Conservation (phyloP, 2,329 filamentous ascomycete species). For the Pyrenophora graminea region DNA sequence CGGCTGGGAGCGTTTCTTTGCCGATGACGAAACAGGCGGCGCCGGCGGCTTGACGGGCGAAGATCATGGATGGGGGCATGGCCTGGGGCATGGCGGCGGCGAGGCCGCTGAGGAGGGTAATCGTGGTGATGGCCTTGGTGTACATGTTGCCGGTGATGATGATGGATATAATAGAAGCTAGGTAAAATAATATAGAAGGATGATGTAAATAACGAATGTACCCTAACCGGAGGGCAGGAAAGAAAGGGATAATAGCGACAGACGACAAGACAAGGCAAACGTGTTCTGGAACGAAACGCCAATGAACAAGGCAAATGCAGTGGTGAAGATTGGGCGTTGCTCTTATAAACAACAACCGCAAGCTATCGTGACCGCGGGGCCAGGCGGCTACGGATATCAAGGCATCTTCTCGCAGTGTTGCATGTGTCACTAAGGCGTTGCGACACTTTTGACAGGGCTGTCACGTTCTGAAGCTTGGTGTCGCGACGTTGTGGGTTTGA, state of each 20-base stretch:
- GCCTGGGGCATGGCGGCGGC: slow-evolving; percentile 21
- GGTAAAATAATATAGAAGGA: background rate
- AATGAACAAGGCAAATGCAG: background rate
- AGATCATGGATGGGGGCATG: slow-evolving; percentile 12
- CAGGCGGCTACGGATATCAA: slow-evolving; percentile 15
- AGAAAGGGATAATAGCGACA: slow-evolving; percentile 1
- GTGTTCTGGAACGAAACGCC: slow-evolving; percentile 5
- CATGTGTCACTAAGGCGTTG: slow-evolving; percentile 13
- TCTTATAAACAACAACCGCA: slow-evolving; percentile 1
- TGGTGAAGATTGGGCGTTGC: slow-evolving; percentile 3
- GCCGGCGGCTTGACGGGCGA: slow-evolving; percentile 34
- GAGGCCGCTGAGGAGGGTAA: slow-evolving; percentile 20
- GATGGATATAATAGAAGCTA: background rate
- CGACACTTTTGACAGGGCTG: slow-evolving; percentile 16
- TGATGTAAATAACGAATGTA: slow-evolving; percentile 4
- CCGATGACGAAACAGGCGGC: slow-evolving; percentile 61
- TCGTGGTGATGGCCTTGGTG: slow-evolving; percentile 12
- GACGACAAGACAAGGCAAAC: slow-evolving; percentile 3
- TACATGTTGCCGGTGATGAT: slow-evolving; percentile 16
- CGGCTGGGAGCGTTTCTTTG: slow-evolving; percentile 55
- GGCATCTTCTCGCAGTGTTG: slow-evolving; percentile 13
- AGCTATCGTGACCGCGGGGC: background rate
- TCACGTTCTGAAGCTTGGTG: slow-evolving; percentile 9
- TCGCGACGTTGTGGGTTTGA: slow-evolving; percentile 17
- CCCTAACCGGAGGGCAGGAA: slow-evolving; percentile 16